These are phyloP conservation scores for Priceomyces medius DNA, from an alignment of 805 yeast species.

Conservation along the genomic window DNA sequence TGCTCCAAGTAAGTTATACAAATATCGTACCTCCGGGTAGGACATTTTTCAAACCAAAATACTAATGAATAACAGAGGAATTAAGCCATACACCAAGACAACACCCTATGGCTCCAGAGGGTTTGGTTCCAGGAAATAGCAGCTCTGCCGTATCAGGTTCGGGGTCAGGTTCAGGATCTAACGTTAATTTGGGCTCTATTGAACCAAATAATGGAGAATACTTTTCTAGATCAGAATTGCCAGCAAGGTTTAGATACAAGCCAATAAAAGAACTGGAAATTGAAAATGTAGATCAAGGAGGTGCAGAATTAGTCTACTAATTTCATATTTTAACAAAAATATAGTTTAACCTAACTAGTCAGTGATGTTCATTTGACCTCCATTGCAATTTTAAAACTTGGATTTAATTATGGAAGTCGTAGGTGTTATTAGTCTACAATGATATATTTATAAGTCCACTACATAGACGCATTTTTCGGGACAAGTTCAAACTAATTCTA, in stretches of 20 bases:
- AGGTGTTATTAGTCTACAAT: too few species aligned
- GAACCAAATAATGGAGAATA: slow-evolving; percentile 41
- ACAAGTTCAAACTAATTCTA: too few species aligned
- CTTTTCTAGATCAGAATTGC: slow-evolving; percentile 62
- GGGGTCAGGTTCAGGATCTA: slow-evolving; percentile 10
- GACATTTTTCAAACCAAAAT: neutral
- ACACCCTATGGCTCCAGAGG: slow-evolving; percentile 45
- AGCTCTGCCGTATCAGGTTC: slow-evolving; percentile 13
- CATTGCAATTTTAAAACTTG: too few species aligned
- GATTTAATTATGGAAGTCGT: too few species aligned
- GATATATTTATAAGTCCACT: too few species aligned
- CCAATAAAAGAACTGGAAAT: slow-evolving; percentile 66
- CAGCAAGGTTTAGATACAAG: slow-evolving; percentile 70
- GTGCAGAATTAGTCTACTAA: slow-evolving; percentile 62
- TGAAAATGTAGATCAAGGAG: slow-evolving; percentile 78
- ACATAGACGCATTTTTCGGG: too few species aligned
- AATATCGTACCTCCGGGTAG: neutral
- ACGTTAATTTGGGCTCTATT: slow-evolving; percentile 36
- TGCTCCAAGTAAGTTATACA: slow-evolving; percentile 41
- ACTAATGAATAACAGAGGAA: slow-evolving; percentile 11
- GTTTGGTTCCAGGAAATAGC: slow-evolving; percentile 35
- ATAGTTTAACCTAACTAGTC: too few species aligned
- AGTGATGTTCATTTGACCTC: too few species aligned
- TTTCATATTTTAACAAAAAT: too few species aligned
- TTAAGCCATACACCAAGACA: slow-evolving; percentile 27